Evolutionary conservation across 495 filamentous ascomycete species (phyloP).

Genomic region (Pyrenula massariospora): DNA sequence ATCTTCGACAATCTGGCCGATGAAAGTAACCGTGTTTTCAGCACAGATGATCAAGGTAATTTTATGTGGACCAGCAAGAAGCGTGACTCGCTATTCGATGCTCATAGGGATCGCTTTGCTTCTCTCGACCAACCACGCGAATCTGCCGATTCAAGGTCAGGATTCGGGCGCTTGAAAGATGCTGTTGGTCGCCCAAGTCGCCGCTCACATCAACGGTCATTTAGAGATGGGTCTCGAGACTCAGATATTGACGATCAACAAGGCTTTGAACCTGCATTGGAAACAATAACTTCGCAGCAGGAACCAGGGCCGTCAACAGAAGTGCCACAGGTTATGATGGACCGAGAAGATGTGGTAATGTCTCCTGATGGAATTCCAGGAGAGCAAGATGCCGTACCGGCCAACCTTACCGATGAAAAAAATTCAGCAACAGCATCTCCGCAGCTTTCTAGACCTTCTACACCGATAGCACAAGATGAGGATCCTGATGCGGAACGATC

Average conservation of each 20-base stretch:
- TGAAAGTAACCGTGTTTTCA: slow-evolving; percentile 48
- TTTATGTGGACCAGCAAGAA: slow-evolving; percentile 53
- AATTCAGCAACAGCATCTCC: neutral
- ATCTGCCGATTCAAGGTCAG: slow-evolving; percentile 34
- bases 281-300: neutral
- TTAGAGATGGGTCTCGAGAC: slow-evolving; percentile 20
- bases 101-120: neutral
- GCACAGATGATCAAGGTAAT: slow-evolving; percentile 52
- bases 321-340: neutral
- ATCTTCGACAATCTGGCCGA: slow-evolving; percentile 38
- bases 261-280: neutral
- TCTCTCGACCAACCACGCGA: slow-evolving; percentile 11
- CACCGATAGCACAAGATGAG: neutral
- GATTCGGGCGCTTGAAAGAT: slow-evolving; percentile 73
- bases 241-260: slow-evolving; percentile 8
- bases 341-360: neutral
- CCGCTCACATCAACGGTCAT: slow-evolving; percentile 29
- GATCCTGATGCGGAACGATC: neutral
- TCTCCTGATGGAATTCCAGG: neutral
- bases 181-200: slow-evolving; percentile 53
- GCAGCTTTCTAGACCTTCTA: neutral
- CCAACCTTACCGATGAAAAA: neutral
- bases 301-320: neutral
- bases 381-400: neutral
- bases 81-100: slow-evolving; percentile 27